Percentiles rank a stretch among this genome's conserved stretches.
Conservation (phyloP, 2,329 filamentous ascomycete genomes). For the Rutstroemia sydowiana region DNA sequence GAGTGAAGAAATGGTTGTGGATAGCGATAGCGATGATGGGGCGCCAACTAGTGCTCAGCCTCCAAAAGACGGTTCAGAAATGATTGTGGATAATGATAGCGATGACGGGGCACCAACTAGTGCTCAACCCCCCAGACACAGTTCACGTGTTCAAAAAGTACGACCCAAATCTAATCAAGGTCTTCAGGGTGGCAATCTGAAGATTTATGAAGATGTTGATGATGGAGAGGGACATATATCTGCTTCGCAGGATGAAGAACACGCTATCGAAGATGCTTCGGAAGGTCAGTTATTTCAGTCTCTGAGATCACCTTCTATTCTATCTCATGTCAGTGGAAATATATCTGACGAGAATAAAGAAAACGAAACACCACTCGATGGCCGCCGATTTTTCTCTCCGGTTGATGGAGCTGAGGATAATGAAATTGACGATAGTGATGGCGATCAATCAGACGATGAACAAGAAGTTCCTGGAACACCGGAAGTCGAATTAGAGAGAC, state of each 20-base stretch:
- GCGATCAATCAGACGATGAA: neutral
- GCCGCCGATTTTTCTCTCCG: neutral
- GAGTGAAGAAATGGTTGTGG: conserved; percentile 7
- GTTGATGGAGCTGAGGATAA: neutral
- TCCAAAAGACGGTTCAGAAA: conserved; percentile 1
- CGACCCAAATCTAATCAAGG: no score
- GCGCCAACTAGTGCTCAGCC: conserved; percentile 6
- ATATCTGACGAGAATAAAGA: neutral
- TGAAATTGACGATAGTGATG: neutral
- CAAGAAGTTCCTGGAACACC: neutral
- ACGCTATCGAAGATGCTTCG: neutral
- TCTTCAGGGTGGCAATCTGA: neutral
- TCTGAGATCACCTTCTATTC: neutral
- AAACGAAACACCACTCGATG: neutral
- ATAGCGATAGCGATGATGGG: conserved; percentile 6
- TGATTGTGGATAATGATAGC: neutral
- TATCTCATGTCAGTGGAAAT: neutral
- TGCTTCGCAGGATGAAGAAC: neutral
- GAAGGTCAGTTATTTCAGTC: neutral
- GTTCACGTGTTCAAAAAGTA: neutral
- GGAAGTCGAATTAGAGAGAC: neutral
- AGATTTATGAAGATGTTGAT: neutral
- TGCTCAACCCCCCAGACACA: neutral
- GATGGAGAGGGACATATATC: neutral
- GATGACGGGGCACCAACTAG: neutral